These are phyloP conservation scores for Fusarium decemcellulare DNA, from an alignment of 2,329 filamentous ascomycete genomes.

Conservation along the genomic window DNA sequence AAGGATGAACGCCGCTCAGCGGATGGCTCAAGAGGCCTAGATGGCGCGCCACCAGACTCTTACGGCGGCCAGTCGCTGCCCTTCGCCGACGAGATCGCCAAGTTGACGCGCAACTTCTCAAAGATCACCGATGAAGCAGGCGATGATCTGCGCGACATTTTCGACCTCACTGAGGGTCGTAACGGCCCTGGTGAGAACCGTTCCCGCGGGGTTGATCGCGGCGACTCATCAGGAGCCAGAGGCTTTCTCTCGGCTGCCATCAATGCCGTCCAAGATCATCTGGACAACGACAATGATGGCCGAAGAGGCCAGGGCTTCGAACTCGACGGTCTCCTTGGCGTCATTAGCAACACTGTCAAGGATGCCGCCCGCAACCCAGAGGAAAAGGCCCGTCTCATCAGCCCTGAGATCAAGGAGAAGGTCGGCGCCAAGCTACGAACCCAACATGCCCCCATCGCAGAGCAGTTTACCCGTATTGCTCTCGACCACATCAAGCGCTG, in stretches of 20 bases:
- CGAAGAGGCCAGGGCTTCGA: conserved; percentile 52
- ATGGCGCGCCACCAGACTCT: conserved; percentile 54
- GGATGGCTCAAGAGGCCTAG: conserved; percentile 44
- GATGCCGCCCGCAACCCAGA: conserved; percentile 61
- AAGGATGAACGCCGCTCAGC: conserved; percentile 45
- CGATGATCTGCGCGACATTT: conserved; percentile 61
- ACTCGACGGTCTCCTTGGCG: conserved; percentile 59
- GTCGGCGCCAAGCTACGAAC: conserved; percentile 57
- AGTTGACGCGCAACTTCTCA: conserved; percentile 57
- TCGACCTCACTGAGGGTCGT: conserved; percentile 57
- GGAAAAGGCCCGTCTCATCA: conserved; percentile 61
- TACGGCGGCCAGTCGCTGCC: conserved; percentile 59
- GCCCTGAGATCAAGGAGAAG: conserved; percentile 62
- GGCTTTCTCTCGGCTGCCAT: conserved; percentile 60
- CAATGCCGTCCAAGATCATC: conserved; percentile 57
- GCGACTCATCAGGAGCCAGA: conserved; percentile 49
- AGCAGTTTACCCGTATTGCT: conserved; percentile 62
- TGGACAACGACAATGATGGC: conserved; percentile 51
- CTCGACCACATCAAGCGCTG: conserved; percentile 63
- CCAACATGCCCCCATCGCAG: conserved; percentile 60
- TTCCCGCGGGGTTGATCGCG: conserved; percentile 46
- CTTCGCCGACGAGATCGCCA: conserved; percentile 62
- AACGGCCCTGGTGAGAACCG: conserved; percentile 36
- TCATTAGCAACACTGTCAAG: conserved; percentile 59
- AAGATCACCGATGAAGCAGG: conserved; percentile 57